Base-by-base conservation (phyloP, 73 alveolate species). In the Blepharisma stoltei region DNA sequence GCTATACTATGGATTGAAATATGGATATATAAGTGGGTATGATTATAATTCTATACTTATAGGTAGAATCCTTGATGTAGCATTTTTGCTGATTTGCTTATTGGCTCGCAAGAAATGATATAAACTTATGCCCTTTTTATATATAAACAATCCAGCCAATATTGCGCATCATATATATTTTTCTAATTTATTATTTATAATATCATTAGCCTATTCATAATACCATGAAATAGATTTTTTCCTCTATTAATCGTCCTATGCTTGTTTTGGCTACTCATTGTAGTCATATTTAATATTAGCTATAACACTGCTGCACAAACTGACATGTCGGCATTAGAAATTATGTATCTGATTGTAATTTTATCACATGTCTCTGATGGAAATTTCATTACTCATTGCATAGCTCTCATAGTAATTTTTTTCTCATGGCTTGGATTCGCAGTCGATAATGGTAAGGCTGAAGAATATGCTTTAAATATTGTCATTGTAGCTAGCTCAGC, bases 301-400 rank as follows among this genome's bases (percentile, higher is more conserved):
- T 60, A 60, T 47, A 20, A 14, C 49, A 60, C 73, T 18, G 46
- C 18, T 1, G 18, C 18, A 2, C 46, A 14, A 60, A 60, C 14
- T 20, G 73, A 60, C 47, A n/a, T 60, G 38, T 18, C 23, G 0
- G 73, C 73, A 14, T 60, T 60, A 60, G 73, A 60, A 5, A 25
- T 60, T 11, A 60, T 60, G 73, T 60, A 60, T 25, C 2, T 60
- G 11, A 60, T 60, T 4, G 0, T 60, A 20, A 8, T 60, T 20
- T 60, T 60, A 60, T 14, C 14, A n/a, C 73, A 60, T 25, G 23
- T 38, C 0, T 8, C 46, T 25, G 46, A 60, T 8, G 23, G 5
- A n/a, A n/a, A n/a, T 25, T 60, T 60, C 18, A 14, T 38, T 20
- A 60, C 14, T 14, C n/a, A 14, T 25, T 14, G n/a, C 14, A 8